phyloP scores from a whole-genome alignment of 129 eudicot genomes.

The Cynara cardunculus region DNA sequence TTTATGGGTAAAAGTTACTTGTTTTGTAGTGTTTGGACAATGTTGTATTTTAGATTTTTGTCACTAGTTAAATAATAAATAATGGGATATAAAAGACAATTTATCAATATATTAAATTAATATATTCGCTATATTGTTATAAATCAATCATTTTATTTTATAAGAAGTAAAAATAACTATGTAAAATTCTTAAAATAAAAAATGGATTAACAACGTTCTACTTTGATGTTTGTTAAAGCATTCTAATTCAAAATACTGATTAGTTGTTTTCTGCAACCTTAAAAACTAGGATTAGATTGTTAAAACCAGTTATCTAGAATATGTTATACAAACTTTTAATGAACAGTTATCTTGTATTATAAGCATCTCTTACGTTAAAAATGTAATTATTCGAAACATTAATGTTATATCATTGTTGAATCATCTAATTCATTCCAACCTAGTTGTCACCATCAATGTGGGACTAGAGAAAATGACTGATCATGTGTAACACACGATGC shows the following conservation, averaged over 20 bases:
- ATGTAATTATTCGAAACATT: too few relatives aligned
- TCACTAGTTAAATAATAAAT: neutral
- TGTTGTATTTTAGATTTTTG: neutral
- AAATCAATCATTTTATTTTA: neutral
- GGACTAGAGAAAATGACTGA: neutral
- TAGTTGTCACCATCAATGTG: neutral
- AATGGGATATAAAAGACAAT: neutral
- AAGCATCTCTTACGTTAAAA: too few relatives aligned
- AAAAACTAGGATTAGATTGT: too few relatives aligned
- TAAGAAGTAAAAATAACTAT: neutral
- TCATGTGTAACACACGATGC: neutral
- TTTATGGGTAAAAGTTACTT: too few relatives aligned
- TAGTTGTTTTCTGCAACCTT: too few relatives aligned
- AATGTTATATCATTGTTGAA: too few relatives aligned
- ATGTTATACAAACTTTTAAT: too few relatives aligned
- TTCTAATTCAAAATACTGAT: neutral
- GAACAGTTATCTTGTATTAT: neutral
- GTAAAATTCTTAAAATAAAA: neutral
- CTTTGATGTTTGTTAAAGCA: neutral
- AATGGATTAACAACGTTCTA: neutral
- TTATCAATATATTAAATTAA: neutral
- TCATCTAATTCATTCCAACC: too few relatives aligned
- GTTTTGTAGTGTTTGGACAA: too few relatives aligned
- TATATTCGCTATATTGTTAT: neutral
- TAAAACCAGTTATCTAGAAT: too few relatives aligned